Percentiles rank a stretch among this genome's conserved stretches.
Conservation (phyloP, 2,329 filamentous ascomycete species). For the Septoria petroselini region DNA sequence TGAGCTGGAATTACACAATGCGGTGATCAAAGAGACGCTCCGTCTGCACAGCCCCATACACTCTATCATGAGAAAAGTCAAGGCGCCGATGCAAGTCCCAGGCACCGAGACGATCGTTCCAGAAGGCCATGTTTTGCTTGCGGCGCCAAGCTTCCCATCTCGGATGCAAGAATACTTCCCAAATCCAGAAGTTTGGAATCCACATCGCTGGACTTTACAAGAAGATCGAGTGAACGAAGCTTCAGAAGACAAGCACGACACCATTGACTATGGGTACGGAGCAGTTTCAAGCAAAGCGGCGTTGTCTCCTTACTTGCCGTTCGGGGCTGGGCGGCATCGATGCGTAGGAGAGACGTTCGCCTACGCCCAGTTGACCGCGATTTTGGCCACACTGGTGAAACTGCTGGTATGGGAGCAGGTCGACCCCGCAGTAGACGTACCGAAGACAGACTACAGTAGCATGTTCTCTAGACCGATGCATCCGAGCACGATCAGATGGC, state of each 20-base stretch:
- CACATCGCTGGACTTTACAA: constrained; percentile 67
- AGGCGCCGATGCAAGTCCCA: constrained; percentile 77
- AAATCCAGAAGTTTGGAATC: constrained; percentile 78
- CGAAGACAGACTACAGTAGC: constrained; percentile 64
- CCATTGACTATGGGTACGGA: constrained; percentile 90
- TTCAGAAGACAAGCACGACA: constrained; percentile 50
- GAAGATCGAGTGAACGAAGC: constrained; percentile 50
- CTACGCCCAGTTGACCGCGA: constrained; percentile 84
- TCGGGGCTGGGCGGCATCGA: constrained; percentile 86
- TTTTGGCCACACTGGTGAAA: constrained; percentile 73
- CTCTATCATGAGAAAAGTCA: constrained; percentile 89
- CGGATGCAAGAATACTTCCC: constrained; percentile 73
- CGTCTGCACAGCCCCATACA: constrained; percentile 89
- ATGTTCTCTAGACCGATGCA: constrained; percentile 45
- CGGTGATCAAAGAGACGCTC: constrained; percentile 87
- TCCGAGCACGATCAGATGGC: background rate
- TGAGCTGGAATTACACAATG: constrained; percentile 75
- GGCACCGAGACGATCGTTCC: constrained; percentile 82
- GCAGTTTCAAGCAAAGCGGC: constrained; percentile 80
- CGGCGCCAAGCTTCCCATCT: constrained; percentile 78
- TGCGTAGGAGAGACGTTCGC: constrained; percentile 98
- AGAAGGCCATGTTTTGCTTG: constrained; percentile 72
- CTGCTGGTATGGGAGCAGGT: constrained; percentile 75
- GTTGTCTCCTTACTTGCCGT: constrained; percentile 84
- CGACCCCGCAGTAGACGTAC: constrained; percentile 65